A percentile compares a stretch with the other conserved stretches of the same genome.
phyloP scores from a whole-genome alignment of 2,329 filamentous ascomycete species.

The Monosporascus ibericus region DNA sequence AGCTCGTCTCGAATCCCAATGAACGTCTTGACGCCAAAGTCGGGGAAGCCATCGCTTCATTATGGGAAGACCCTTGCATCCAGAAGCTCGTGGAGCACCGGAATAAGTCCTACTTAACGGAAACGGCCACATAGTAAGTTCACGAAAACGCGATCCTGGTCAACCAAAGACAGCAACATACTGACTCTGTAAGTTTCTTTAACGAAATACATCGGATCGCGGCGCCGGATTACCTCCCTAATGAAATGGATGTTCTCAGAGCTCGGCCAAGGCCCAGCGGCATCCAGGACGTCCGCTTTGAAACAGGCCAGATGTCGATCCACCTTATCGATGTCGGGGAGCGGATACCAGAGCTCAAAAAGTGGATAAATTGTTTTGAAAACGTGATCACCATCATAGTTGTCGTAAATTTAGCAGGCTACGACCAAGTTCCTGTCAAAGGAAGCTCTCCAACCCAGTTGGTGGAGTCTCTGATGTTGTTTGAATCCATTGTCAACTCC shows the following conservation, averaged over 20 bases:
- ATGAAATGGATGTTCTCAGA: slow-evolving; percentile 88
- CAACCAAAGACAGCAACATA: too few species aligned
- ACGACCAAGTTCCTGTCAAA: slow-evolving; percentile 92
- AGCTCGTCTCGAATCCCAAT: too few species aligned
- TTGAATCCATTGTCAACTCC: slow-evolving; percentile 83
- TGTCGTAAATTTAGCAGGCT: slow-evolving; percentile 93
- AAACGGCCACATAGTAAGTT: too few species aligned
- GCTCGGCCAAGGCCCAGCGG: slow-evolving; percentile 97
- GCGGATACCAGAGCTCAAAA: slow-evolving; percentile 93
- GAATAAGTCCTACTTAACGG: too few species aligned
- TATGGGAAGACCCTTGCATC: too few species aligned
- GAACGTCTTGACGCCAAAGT: too few species aligned
- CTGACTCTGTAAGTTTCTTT: slow-evolving; percentile 64
- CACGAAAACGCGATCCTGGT: too few species aligned
- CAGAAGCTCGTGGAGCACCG: too few species aligned
- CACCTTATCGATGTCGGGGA: slow-evolving; percentile 97
- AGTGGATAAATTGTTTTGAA: slow-evolving; percentile 99
- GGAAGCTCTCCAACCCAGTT: slow-evolving; percentile 94
- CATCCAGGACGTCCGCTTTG: slow-evolving; percentile 95
- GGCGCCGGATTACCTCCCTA: slow-evolving; percentile 86
- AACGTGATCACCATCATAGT: slow-evolving; percentile 96
- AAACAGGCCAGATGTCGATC: slow-evolving; percentile 90
- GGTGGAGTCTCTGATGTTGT: slow-evolving; percentile 81
- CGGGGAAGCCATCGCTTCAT: too few species aligned
- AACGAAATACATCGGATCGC: slow-evolving; percentile 90